Evolutionary conservation across 371 early-diverging fungal genomes (phyloP), one percentile per base, ranked within the genome.

Genomic region (Coemansia sp.): DNA sequence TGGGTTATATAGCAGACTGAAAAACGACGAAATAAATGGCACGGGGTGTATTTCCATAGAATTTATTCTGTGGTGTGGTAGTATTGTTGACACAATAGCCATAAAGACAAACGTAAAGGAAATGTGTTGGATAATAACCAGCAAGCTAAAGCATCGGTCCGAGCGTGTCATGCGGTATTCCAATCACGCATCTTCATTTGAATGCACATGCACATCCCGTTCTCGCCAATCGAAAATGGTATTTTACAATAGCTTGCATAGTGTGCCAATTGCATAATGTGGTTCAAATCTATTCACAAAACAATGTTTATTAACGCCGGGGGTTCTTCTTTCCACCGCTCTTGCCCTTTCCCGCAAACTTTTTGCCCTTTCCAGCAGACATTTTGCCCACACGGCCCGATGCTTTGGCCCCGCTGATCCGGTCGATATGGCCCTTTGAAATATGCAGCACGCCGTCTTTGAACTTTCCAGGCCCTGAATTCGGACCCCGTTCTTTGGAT

Each of bases 361-460:
- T 24, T 32, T 32, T 32, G 32, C 32, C 32, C 2, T 55, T 29
- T 15, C 49, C 49, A 17, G 26, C n/a, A 15, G 26, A 21, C 48
- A 8, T 24, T 40, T 67, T 67, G 62, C 56, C 46, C n/a, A 63
- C 49, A 24, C 64, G 67, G 44, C 63, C 44, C 8, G 62, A 12
- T 2, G 53, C 21, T 15, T 41, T 17, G 2, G 63, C 24, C 2
- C 69, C 65, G 39, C 52, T 62, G 39, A 73, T 58, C n/a, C 73
- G 69, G 13, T 73, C 65, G 28, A 73, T 73, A 9, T 73, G 74
- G 19, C 62, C 57, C 48, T 70, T 61, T 0, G 74, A 69, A 9
- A 73, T 59, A 28, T 73, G 74, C 51, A 73, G 39, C 21, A 73
- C 66, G 13, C 74, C 74, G 55, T 73, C 74, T 54, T 70, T 73